Conservation (phyloP, 1,284 basidiomycete genomes). For the Irpex lacteus region DNA sequence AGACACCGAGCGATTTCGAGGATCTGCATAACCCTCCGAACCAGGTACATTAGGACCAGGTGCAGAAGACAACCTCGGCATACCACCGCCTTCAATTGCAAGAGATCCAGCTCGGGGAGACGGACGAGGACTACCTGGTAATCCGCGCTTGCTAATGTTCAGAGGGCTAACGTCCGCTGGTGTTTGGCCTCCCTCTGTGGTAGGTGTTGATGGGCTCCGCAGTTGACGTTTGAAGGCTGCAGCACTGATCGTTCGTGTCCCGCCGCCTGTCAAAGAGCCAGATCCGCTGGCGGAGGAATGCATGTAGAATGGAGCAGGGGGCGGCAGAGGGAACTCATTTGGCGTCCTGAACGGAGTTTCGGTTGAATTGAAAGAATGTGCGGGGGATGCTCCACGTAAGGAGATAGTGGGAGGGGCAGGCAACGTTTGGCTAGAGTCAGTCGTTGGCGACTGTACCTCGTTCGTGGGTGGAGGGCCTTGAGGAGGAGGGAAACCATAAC, state of each 20-base stretch:
- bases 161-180: slow-evolving; percentile 45
- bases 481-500: slow-evolving; percentile 8
- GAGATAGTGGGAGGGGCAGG: slow-evolving; percentile 4
- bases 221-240: slow-evolving; percentile 64
- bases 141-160: slow-evolving; percentile 45
- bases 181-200: slow-evolving; percentile 11
- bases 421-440: background rate
- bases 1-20: background rate
- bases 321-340: slow-evolving; percentile 28
- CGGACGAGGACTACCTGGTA: slow-evolving; percentile 39
- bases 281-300: slow-evolving; percentile 31
- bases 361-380: slow-evolving; percentile 28
- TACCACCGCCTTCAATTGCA: background rate
- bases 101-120: slow-evolving; percentile 3
- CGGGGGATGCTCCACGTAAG: slow-evolving; percentile 12
- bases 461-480: slow-evolving; percentile 8
- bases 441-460: background rate
- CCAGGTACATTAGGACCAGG: background rate
- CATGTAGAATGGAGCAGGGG: slow-evolving; percentile 21
- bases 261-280: slow-evolving; percentile 27
- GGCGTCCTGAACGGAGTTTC: slow-evolving; percentile 34
- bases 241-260: slow-evolving; percentile 63
- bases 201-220: slow-evolving; percentile 30
- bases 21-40: background rate
- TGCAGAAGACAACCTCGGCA: slow-evolving; percentile 3